These are phyloP conservation scores for Rhytidiadelphus loreus DNA, from an alignment of 225 moss, liverwort and hornwort species.

Conservation along the genomic window DNA sequence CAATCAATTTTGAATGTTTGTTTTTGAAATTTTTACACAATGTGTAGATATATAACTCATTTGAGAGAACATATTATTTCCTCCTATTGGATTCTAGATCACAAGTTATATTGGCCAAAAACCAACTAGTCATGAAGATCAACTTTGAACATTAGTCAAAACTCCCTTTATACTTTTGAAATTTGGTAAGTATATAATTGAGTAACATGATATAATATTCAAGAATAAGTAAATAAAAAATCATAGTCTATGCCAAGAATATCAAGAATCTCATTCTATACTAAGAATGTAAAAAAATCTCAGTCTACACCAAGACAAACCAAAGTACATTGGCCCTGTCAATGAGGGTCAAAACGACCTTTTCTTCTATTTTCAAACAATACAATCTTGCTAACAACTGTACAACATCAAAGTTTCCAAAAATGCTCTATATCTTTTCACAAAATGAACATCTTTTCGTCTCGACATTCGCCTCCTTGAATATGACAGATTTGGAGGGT, in stretches of 20 bases:
- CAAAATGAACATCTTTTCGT: too few species aligned
- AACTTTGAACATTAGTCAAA: neutral
- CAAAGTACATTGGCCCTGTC: neutral
- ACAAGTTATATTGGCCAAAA: neutral
- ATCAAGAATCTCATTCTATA: accelerated
- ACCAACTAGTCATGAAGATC: accelerated
- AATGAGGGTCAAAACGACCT: accelerated
- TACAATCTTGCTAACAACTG: too few species aligned
- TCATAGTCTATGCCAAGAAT: accelerated
- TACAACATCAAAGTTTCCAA: too few species aligned
- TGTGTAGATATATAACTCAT: accelerated
- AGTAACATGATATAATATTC: too few species aligned
- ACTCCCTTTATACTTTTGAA: neutral
- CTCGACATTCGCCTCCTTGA: accelerated
- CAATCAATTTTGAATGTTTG: neutral
- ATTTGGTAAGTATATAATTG: neutral
- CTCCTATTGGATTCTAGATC: accelerated
- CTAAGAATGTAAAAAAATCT: neutral
- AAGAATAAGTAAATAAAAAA: neutral
- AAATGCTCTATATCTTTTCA: accelerated
- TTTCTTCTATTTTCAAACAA: too few species aligned
- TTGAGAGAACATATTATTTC: too few species aligned
- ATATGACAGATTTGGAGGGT: too few species aligned
- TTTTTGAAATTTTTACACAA: too few species aligned
- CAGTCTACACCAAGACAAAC: neutral